A percentile compares a stretch with the other conserved stretches of the same genome.
phyloP scores from a whole-genome alignment of 768 basidiomycete genomes.

The Naganishia randhawae region DNA sequence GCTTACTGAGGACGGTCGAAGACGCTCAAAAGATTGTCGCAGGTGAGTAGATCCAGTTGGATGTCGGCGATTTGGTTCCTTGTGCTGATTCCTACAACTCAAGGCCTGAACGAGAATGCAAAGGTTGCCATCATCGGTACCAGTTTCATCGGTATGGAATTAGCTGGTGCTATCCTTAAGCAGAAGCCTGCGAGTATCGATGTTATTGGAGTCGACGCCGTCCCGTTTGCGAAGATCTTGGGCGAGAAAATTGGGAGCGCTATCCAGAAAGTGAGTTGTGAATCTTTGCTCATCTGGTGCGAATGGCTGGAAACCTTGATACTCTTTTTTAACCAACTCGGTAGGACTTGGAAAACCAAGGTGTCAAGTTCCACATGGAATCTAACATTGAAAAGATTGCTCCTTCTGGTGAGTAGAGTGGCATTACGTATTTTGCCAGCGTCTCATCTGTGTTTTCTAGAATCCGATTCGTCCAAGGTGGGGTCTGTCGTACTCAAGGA shows the following conservation, averaged over 20 bases:
- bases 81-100: not conserved
- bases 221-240: constrained; percentile 75
- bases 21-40: constrained; percentile 62
- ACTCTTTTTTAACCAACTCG: constrained; percentile 12
- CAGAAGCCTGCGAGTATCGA: constrained; percentile 75
- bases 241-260: constrained; percentile 75
- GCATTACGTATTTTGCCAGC: not conserved
- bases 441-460: constrained; percentile 2
- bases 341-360: constrained; percentile 74
- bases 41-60: constrained; percentile 53
- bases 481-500: constrained; percentile 64
- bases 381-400: constrained; percentile 66
- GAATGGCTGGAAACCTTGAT: no score
- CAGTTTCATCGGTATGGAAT: constrained; percentile 82
- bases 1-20: constrained; percentile 65
- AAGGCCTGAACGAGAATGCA: constrained; percentile 59
- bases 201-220: constrained; percentile 75
- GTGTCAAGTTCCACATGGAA: constrained; percentile 78
- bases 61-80: no score
- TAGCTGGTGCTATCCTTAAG: constrained; percentile 68
- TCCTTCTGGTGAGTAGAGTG: constrained; percentile 53
- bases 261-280: constrained; percentile 62
- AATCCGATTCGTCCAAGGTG: constrained; percentile 57
- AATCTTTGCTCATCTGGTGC: not conserved
- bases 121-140: constrained; percentile 82